phyloP scores from a whole-genome alignment of 352 stramenopile species.

The Aphanomyces cochlioides region DNA sequence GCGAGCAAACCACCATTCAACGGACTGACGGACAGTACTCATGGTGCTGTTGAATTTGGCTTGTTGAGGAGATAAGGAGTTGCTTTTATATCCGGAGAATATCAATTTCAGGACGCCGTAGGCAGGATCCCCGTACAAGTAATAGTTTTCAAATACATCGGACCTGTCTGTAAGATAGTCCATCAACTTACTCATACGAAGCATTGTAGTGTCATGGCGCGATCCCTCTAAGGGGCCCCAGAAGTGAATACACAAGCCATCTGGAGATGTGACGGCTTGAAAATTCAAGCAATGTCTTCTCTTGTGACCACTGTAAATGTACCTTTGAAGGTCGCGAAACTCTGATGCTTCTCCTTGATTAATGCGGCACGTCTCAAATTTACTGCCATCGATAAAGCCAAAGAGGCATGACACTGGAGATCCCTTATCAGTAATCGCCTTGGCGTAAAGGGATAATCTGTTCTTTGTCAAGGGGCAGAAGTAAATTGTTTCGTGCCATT shows the following conservation, averaged over 20 bases:
- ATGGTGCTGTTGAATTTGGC: slow-evolving; percentile 27
- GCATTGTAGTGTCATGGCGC: slow-evolving; percentile 20
- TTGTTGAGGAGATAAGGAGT: not conserved
- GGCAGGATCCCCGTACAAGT: slow-evolving; percentile 28
- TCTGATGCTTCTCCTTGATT: not conserved
- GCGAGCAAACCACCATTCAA: slow-evolving; percentile 31
- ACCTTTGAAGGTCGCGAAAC: not conserved
- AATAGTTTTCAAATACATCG: slow-evolving; percentile 12
- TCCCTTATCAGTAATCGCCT: not conserved
- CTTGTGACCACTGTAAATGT: slow-evolving; percentile 23
- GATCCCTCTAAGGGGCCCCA: slow-evolving; percentile 10
- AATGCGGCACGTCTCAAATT: slow-evolving; percentile 21
- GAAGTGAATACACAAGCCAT: slow-evolving; percentile 23
- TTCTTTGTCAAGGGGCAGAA: not conserved
- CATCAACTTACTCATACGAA: slow-evolving; percentile 4
- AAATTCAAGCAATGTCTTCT: slow-evolving; percentile 4
- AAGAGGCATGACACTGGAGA: not conserved
- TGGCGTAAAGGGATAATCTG: not conserved
- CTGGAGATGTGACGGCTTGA: slow-evolving; percentile 16
- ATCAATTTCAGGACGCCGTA: slow-evolving; percentile 28
- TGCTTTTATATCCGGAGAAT: slow-evolving; percentile 26
- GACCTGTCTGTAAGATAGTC: not conserved
- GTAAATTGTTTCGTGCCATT: not conserved
- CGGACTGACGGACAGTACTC: slow-evolving; percentile 27
- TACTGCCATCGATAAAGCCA: slow-evolving; percentile 21